These are phyloP conservation scores for Curvularia lunata DNA, from an alignment of 2,329 filamentous ascomycete species.

Conservation along the genomic window DNA sequence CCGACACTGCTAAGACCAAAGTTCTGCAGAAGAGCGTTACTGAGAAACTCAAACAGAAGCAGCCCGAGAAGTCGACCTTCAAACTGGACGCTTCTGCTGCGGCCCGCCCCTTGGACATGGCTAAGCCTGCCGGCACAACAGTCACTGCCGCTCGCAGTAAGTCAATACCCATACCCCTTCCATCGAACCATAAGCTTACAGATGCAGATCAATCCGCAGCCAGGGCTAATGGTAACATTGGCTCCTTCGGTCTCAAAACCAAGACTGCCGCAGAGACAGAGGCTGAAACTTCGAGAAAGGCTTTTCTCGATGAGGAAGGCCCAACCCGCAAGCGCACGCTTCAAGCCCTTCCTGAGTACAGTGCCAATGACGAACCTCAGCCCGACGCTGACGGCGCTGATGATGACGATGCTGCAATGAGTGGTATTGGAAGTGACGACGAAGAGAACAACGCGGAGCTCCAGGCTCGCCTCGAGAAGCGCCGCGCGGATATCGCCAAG, in stretches of 20 bases:
- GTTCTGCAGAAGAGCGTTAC: slow-evolving; percentile 87
- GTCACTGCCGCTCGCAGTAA: slow-evolving; percentile 28
- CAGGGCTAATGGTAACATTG: slow-evolving; percentile 75
- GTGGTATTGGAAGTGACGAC: slow-evolving; percentile 83
- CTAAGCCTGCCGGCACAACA: slow-evolving; percentile 37
- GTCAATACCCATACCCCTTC: slow-evolving; percentile 4
- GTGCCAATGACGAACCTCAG: slow-evolving; percentile 53
- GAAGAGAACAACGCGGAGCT: slow-evolving; percentile 85
- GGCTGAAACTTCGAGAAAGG: slow-evolving; percentile 71
- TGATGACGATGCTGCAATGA: slow-evolving; percentile 75
- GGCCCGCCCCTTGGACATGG: slow-evolving; percentile 33
- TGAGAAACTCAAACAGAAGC: slow-evolving; percentile 72
- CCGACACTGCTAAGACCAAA: slow-evolving; percentile 71
- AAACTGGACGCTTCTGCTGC: slow-evolving; percentile 44
- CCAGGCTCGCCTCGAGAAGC: slow-evolving; percentile 78
- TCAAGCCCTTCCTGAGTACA: slow-evolving; percentile 82
- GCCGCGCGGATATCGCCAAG: slow-evolving; percentile 63
- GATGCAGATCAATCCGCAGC: slow-evolving; percentile 54
- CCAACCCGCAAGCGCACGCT: slow-evolving; percentile 82
- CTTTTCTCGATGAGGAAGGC: slow-evolving; percentile 84
- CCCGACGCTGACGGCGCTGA: slow-evolving; percentile 57
- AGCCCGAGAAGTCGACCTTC: slow-evolving; percentile 47
- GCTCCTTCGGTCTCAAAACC: slow-evolving; percentile 79
- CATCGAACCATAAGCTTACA: slow-evolving; percentile 23
- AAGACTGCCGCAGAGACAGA: slow-evolving; percentile 71